Evolutionary conservation across 1,139 yeast genomes (phyloP).

Genomic region (Pichia sp.): DNA sequence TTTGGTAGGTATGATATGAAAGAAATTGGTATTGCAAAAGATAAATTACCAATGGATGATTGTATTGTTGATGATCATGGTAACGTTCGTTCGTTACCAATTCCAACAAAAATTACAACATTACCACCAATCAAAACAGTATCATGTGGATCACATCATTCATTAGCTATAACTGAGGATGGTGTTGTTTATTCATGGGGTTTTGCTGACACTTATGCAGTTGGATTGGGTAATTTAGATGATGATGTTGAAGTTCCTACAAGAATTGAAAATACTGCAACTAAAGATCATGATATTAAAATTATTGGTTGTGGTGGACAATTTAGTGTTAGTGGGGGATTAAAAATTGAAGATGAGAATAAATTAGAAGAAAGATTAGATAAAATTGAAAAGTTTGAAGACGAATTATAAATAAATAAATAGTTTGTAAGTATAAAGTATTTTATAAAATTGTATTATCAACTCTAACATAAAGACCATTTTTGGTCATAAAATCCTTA

Average conservation of each 20-base stretch:
- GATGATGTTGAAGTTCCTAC: slow-evolving; percentile 88
- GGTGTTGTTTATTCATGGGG: slow-evolving; percentile 96
- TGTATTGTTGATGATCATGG: slow-evolving; percentile 77
- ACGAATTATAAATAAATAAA: slow-evolving; percentile 13
- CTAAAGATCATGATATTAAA: slow-evolving; percentile 64
- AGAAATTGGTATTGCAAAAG: slow-evolving; percentile 74
- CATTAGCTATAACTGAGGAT: slow-evolving; percentile 74
- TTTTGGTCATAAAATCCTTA: slow-evolving; percentile 51
- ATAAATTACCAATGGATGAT: slow-evolving; percentile 41
- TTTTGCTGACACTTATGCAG: slow-evolving; percentile 91
- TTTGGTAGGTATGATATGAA: slow-evolving; percentile 94
- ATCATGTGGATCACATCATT: slow-evolving; percentile 89
- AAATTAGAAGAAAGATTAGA: slow-evolving; percentile 49
- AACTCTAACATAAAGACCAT: slow-evolving; percentile 49
- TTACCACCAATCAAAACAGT: slow-evolving; percentile 56
- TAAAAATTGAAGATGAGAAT: slow-evolving; percentile 55
- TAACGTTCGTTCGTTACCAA: slow-evolving; percentile 78
- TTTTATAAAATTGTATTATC: slow-evolving; percentile 25
- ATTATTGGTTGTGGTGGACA: slow-evolving; percentile 92
- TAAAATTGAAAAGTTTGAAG: slow-evolving; percentile 34
- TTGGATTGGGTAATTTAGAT: slow-evolving; percentile 89
- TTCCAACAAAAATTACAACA: slow-evolving; percentile 62
- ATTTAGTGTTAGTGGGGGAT: slow-evolving; percentile 82
- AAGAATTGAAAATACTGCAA: slow-evolving; percentile 86
- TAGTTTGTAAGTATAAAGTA: not conserved